Base-by-base conservation (phyloP, 768 basidiomycete genomes). In the Lanmaoa rubissima region DNA sequence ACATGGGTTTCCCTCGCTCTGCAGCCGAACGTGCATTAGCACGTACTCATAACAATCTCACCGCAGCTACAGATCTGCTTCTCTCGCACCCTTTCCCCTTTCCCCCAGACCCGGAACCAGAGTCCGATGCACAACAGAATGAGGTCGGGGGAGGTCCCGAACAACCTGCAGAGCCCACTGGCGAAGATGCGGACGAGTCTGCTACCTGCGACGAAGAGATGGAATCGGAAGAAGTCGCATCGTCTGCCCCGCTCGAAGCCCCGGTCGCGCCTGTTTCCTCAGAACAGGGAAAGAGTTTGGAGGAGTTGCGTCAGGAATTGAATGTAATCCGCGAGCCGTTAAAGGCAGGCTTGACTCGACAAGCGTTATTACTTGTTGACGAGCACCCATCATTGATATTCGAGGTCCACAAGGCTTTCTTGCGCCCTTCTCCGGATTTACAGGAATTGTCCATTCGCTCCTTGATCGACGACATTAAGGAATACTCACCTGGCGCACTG, bases 1-100 rank as follows among this genome's bases (percentile, higher is more conserved):
- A 98, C 65, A 98, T 99, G 97, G 97, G 97, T 45, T 99, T 98
- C 77, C 85, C 89, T 36, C 85, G 94, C n/a, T 81, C 84, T 41
- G 91, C 92, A 13, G 92, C 87, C 2, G 90, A 91, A 66, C 82
- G 87, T 51, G 96, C 96, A 5, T 77, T 99, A 39, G 72, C 80
- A 19, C 90, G 95, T 12, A 86, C 88, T 5, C 84, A 88, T 59
- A 98, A 98, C 72, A 94, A 97, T 65, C 79, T 97, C 65, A 86
- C 80, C 43, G 85, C 89, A 5, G 97, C 97, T 5, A 88, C 96
- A 0, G 95, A 98, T 62, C 76, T 90, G 4, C 79, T 99, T 1
- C 76, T 99, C 14, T 80, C 83, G 0, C 88, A 94, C 62, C 92
- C 94, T 2, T 89, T 87, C 65, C 84, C 87, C 3, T 78, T 91